Conservation (phyloP, 116 monocot species). For the Phalaenopsis hybrid region DNA sequence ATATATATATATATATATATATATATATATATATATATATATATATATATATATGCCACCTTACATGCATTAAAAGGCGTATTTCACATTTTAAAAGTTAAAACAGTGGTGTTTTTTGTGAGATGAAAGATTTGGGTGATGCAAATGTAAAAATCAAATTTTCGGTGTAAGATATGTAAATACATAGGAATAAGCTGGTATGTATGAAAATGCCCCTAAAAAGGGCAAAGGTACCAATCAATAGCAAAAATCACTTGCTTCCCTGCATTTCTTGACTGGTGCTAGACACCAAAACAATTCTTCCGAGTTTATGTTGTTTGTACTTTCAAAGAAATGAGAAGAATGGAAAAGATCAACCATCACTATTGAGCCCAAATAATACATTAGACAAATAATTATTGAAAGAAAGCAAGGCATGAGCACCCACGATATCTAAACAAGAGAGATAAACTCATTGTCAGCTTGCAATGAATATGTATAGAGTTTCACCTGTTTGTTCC, state of each 20-base stretch:
- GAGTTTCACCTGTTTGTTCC: constrained; percentile 68
- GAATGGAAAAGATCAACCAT: background rate
- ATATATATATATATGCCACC: too few species aligned
- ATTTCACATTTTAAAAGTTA: too few species aligned
- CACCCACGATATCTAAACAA: background rate
- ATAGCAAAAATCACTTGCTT: background rate
- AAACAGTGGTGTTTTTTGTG: too few species aligned
- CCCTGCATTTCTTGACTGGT: background rate
- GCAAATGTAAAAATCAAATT: too few species aligned
- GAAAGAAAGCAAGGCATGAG: background rate
- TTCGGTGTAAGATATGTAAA: too few species aligned
- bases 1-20: too few species aligned
- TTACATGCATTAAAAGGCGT: too few species aligned
- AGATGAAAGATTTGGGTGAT: too few species aligned
- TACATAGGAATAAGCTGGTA: too few species aligned
- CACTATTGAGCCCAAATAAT: background rate
- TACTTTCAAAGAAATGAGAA: background rate
- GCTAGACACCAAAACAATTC: background rate
- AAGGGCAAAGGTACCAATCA: background rate
- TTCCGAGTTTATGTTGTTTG: background rate
- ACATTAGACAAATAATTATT: too few species aligned
- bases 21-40: too few species aligned
- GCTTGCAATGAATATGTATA: background rate
- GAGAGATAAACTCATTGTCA: background rate
- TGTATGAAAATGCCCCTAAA: too few species aligned